Percentiles rank a stretch among this genome's conserved stretches.
Evolutionary conservation across 2,329 filamentous ascomycete genomes (phyloP).

Genomic region (Phialophora expanda): DNA sequence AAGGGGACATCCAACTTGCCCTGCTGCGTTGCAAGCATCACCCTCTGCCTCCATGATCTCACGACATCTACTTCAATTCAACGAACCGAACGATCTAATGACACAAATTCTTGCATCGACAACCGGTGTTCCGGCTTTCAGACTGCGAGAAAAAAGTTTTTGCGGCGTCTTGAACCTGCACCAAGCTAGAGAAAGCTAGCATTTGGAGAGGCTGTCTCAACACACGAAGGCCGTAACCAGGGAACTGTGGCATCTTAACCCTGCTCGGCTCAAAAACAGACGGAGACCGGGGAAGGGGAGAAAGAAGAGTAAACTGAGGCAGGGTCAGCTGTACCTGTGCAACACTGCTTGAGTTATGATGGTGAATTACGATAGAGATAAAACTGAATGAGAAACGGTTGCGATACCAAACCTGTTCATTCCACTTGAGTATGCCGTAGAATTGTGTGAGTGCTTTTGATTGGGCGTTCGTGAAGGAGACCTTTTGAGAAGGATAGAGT

Average conservation of each 20-base stretch:
- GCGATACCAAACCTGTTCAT: not conserved
- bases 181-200: not conserved
- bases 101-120: not conserved
- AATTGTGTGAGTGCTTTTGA: not conserved
- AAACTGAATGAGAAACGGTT: slow-evolving; percentile 4
- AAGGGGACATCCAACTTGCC: not conserved
- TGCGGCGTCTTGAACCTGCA: slow-evolving; percentile 1
- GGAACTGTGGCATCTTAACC: not conserved
- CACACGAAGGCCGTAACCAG: not conserved
- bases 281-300: not conserved
- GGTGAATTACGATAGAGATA: not conserved
- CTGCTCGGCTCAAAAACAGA: not conserved
- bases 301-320: not conserved
- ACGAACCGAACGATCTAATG: slow-evolving; percentile 1
- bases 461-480: too few relatives aligned
- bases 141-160: not conserved
- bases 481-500: too few relatives aligned
- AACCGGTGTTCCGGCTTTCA: not conserved
- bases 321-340: not conserved
- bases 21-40: not conserved
- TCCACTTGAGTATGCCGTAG: not conserved
- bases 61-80: slow-evolving; percentile 3
- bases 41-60: not conserved
- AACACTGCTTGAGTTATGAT: not conserved
- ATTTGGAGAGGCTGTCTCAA: slow-evolving; percentile 7